phyloP scores from a whole-genome alignment of 2,329 filamentous ascomycete genomes.

The Elsinoe necatrix region DNA sequence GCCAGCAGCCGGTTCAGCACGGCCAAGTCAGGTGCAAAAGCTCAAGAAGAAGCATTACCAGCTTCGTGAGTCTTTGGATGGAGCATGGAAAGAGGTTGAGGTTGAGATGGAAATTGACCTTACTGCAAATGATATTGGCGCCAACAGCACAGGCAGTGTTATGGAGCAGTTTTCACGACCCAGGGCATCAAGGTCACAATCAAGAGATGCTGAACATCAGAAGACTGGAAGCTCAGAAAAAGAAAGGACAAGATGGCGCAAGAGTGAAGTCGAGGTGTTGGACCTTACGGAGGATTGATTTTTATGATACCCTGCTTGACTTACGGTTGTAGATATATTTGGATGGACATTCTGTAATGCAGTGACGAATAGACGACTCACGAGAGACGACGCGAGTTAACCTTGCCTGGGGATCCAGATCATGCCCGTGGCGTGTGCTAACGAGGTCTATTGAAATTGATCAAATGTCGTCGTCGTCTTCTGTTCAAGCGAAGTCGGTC shows the following conservation, averaged over 20 bases:
- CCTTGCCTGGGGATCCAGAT: not conserved
- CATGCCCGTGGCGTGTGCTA: not conserved
- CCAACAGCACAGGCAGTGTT: not conserved
- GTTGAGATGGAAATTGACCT: constrained; percentile 22
- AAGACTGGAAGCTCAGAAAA: not conserved
- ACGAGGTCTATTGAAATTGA: not conserved
- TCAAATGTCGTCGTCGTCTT: not conserved
- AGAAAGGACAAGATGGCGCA: constrained; percentile 23
- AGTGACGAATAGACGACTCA: not conserved
- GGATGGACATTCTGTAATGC: constrained; percentile 2
- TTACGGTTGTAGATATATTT: constrained; percentile 12
- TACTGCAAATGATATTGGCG: not conserved
- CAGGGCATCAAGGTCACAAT: constrained; percentile 16
- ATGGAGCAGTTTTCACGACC: constrained; percentile 22
- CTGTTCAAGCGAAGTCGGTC: constrained; percentile 10
- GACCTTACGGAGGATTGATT: constrained; percentile 26
- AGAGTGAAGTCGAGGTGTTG: constrained; percentile 30
- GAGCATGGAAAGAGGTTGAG: constrained; percentile 28
- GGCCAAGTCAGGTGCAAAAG: constrained; percentile 10
- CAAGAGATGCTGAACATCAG: not conserved
- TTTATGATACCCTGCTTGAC: constrained; percentile 14
- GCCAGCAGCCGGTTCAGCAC: not conserved
- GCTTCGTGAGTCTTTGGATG: constrained; percentile 27
- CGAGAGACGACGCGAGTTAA: not conserved
- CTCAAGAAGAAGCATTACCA: constrained; percentile 24